Evolutionary conservation across 768 basidiomycete species (phyloP).

Genomic region (Lactarius trivialis): DNA sequence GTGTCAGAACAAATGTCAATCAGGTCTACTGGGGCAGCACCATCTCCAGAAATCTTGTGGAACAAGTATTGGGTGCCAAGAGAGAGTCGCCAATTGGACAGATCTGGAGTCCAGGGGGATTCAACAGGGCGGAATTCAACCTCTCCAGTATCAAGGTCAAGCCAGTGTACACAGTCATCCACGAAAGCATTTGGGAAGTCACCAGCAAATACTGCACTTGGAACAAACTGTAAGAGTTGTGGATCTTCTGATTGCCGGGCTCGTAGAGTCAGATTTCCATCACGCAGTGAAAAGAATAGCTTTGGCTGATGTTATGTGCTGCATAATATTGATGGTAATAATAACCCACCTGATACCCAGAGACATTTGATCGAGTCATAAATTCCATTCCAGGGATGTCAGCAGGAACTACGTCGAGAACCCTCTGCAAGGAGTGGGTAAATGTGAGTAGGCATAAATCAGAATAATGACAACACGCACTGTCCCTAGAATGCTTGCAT

Average conservation of each 20-base stretch:
- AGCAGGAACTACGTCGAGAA: background rate
- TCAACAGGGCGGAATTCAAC: constrained; percentile 32
- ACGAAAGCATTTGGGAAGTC: constrained; percentile 28
- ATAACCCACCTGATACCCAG: constrained; percentile 1
- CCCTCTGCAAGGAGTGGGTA: no score
- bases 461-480: background rate
- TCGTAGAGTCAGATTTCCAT: background rate
- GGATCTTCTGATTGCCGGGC: background rate
- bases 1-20: background rate
- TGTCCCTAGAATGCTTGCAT: background rate
- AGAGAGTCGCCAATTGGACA: constrained; percentile 28
- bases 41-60: background rate
- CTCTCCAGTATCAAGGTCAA: constrained; percentile 22
- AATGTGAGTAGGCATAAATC: no score
- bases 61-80: background rate
- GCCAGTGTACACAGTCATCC: constrained; percentile 28
- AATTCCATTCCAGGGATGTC: constrained; percentile 3
- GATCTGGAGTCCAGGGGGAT: constrained; percentile 27
- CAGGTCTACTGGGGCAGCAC: background rate
- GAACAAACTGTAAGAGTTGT: constrained; percentile 29
- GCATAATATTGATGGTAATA: background rate
- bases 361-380: background rate
- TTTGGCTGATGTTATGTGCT: background rate
- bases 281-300: background rate
- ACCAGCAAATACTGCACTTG: constrained; percentile 25